A percentile compares a stretch with the other conserved stretches of the same genome.
Evolutionary conservation across 352 stramenopile species (phyloP).

Genomic region (Phytophthora fragariaefolia): DNA sequence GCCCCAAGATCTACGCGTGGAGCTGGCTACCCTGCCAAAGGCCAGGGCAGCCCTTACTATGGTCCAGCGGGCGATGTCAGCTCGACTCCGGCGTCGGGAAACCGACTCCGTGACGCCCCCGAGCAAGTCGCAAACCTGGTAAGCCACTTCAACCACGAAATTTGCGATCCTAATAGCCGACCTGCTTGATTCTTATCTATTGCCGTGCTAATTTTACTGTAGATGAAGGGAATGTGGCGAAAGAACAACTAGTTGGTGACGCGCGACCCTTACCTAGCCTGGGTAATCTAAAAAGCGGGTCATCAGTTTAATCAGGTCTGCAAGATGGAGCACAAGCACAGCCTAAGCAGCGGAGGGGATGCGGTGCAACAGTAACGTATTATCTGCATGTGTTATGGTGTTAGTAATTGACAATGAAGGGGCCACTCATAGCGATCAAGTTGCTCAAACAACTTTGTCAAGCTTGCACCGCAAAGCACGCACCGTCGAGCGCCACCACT

Average conservation of each 20-base stretch:
- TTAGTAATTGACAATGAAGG: constrained; percentile 47
- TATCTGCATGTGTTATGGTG: constrained; percentile 52
- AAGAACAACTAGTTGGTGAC: constrained; percentile 75
- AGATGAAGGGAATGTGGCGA: constrained; percentile 86
- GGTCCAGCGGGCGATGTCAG: constrained; percentile 37
- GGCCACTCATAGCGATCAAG: constrained; percentile 30
- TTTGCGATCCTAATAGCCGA: too few relatives aligned
- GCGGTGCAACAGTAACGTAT: constrained; percentile 54
- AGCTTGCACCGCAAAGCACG: constrained; percentile 35
- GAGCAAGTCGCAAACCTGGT: constrained; percentile 65
- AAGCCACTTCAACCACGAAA: too few relatives aligned
- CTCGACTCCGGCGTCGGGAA: constrained; percentile 38
- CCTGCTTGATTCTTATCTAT: too few relatives aligned
- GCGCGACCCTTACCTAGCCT: constrained; percentile 6
- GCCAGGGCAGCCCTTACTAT: constrained; percentile 51
- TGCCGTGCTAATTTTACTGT: constrained; percentile 19
- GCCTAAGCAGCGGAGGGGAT: constrained; percentile 32
- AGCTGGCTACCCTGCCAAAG: constrained; percentile 49
- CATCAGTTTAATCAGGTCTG: constrained; percentile 41
- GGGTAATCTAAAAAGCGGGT: constrained; percentile 18
- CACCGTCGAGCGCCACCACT: constrained; percentile 31
- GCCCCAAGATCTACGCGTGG: constrained; percentile 42
- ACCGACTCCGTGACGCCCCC: constrained; percentile 44
- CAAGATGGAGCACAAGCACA: constrained; percentile 37
- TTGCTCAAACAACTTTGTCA: constrained; percentile 22